phyloP scores from a whole-genome alignment of 768 basidiomycete genomes.

The Neoboletus magnificus region DNA sequence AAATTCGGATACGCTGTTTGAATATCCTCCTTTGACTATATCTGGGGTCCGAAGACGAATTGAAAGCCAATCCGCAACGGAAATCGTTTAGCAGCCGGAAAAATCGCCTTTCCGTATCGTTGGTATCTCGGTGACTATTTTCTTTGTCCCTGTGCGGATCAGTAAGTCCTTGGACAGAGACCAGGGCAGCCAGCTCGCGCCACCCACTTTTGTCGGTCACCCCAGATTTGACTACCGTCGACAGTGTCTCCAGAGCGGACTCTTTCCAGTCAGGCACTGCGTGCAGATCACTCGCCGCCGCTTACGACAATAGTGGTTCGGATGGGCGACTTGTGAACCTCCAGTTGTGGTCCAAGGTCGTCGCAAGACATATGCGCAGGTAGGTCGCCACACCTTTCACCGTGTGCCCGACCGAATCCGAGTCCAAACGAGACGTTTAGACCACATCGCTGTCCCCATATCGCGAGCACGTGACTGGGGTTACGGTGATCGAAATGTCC shows the following conservation, averaged over 20 bases:
- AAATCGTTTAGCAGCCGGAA: conserved; percentile 10
- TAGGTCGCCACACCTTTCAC: too few species aligned
- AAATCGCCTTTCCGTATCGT: conserved; percentile 5
- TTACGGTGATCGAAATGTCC: neutral
- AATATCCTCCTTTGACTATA: neutral
- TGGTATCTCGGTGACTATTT: neutral
- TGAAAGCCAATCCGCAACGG: conserved; percentile 10
- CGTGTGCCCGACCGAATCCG: too few species aligned
- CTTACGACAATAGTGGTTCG: too few species aligned
- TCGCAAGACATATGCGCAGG: too few species aligned
- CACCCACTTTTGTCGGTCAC: conserved; percentile 7
- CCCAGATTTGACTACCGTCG: neutral
- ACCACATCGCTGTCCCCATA: neutral
- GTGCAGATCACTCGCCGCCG: too few species aligned
- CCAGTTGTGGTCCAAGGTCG: too few species aligned
- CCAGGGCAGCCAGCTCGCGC: conserved; percentile 6
- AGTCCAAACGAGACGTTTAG: neutral
- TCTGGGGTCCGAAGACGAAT: too few species aligned
- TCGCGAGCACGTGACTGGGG: neutral
- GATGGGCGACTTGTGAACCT: too few species aligned
- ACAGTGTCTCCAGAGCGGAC: neutral
- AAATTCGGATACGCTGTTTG: conserved; percentile 7
- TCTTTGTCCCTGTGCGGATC: neutral
- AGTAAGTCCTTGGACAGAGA: conserved; percentile 3
- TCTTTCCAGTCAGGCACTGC: too few species aligned